A percentile compares a stretch with the other conserved stretches of the same genome.
These are phyloP conservation scores for Brassica balearica DNA, from an alignment of 441 rosid genomes.

Conservation along the genomic window DNA sequence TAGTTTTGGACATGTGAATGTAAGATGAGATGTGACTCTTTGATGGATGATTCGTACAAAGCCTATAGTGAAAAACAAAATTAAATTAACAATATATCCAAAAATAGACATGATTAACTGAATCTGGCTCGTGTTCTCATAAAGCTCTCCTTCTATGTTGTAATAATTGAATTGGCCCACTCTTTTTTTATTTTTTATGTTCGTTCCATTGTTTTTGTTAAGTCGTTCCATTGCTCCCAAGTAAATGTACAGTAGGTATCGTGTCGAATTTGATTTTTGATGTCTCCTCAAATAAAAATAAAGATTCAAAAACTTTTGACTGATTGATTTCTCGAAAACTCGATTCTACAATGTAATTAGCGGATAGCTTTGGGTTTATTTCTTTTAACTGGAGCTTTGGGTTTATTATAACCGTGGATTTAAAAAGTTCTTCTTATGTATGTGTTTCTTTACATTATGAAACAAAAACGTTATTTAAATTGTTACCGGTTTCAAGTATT, in stretches of 20 bases:
- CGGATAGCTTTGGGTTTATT: not conserved
- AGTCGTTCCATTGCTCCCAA: constrained; percentile 22
- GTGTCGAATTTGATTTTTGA: constrained; percentile 25
- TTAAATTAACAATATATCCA: constrained; percentile 25
- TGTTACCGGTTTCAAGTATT: no score
- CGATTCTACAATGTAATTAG: not conserved
- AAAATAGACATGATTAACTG: constrained; percentile 38
- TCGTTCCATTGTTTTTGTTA: constrained; percentile 26
- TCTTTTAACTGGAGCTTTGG: not conserved
- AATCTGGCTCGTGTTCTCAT: constrained; percentile 46
- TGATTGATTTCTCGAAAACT: constrained; percentile 1
- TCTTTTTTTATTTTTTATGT: not conserved
- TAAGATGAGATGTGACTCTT: constrained; percentile 46
- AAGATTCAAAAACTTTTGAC: constrained; percentile 6
- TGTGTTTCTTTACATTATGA: not conserved
- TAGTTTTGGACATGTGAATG: constrained; percentile 44
- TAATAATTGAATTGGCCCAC: constrained; percentile 42
- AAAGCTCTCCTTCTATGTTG: constrained; percentile 33
- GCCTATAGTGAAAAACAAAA: constrained; percentile 15
- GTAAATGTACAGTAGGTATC: constrained; percentile 17
- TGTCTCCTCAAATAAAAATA: not conserved
- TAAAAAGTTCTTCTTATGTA: not conserved
- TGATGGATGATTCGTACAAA: constrained; percentile 37
- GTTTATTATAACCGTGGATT: not conserved
- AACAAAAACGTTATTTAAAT: not conserved